Evolutionary conservation across 345 rosid genomes (phyloP).

Genomic region (Theobroma cacao): DNA sequence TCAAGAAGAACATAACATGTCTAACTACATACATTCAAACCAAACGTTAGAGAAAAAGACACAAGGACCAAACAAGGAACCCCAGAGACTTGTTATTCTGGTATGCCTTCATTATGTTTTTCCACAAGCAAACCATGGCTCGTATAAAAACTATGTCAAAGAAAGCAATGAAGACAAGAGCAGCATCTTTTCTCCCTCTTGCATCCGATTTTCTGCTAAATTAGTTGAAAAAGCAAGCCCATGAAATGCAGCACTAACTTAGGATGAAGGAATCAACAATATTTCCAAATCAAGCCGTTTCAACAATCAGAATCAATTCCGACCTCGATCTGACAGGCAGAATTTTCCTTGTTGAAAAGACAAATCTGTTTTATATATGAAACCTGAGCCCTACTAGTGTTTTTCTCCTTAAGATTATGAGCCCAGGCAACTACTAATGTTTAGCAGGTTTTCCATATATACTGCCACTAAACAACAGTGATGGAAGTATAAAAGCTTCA

Average conservation of each 20-base stretch:
- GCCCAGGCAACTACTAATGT: background rate
- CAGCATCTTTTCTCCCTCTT: conserved; percentile 10
- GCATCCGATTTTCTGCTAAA: conserved; percentile 2
- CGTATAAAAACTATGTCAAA: conserved; percentile 7
- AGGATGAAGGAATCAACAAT: background rate
- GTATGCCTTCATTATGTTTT: conserved; percentile 9
- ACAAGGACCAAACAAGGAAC: background rate
- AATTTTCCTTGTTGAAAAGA: background rate
- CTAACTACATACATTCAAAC: background rate
- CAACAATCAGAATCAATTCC: background rate
- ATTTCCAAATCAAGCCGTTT: background rate
- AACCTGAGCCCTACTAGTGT: background rate
- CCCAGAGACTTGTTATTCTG: background rate
- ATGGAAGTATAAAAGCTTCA: background rate
- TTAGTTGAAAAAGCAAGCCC: background rate
- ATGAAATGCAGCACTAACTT: background rate
- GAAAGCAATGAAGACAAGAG: conserved; percentile 1
- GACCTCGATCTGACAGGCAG: background rate
- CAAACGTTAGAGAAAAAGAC: conserved; percentile 16
- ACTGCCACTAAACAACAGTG: background rate
- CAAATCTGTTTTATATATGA: background rate
- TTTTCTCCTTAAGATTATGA: background rate
- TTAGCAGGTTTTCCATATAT: background rate
- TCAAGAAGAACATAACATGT: background rate
- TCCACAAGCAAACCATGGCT: background rate